phyloP scores from a whole-genome alignment of 495 filamentous ascomycete genomes.

The Talaromyces adpressus region DNA sequence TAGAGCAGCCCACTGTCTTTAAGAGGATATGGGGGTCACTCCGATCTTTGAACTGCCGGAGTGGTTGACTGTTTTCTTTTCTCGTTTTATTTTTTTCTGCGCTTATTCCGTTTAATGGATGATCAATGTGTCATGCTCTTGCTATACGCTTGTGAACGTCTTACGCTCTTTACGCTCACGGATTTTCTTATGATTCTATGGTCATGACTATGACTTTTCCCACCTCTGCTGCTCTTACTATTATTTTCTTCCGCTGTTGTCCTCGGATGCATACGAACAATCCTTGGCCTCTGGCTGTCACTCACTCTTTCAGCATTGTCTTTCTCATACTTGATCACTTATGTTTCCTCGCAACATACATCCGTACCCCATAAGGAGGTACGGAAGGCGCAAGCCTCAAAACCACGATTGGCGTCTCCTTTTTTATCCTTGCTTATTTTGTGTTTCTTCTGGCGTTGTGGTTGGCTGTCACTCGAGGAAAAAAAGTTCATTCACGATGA shows the following conservation, averaged over 20 bases:
- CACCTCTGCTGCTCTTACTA: background rate
- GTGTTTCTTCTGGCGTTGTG: background rate
- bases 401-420: background rate
- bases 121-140: constrained; percentile 5
- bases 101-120: background rate
- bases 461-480: background rate
- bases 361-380: background rate
- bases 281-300: background rate
- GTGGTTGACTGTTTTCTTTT: constrained; percentile 3
- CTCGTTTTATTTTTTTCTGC: background rate
- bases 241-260: background rate
- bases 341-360: background rate
- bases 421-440: background rate
- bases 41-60: constrained; percentile 21
- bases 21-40: constrained; percentile 26
- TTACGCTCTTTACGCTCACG: constrained; percentile 5
- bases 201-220: constrained; percentile 10
- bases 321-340: background rate
- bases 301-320: background rate
- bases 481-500: background rate
- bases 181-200: background rate
- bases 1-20: constrained; percentile 17
- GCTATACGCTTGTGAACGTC: constrained; percentile 3
- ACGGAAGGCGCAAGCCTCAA: background rate
- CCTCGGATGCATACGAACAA: background rate